Evolutionary conservation across 169 alveolate species (phyloP), one percentile per base, ranked within the genome.

Genomic region (Eimeria falciformis): DNA sequence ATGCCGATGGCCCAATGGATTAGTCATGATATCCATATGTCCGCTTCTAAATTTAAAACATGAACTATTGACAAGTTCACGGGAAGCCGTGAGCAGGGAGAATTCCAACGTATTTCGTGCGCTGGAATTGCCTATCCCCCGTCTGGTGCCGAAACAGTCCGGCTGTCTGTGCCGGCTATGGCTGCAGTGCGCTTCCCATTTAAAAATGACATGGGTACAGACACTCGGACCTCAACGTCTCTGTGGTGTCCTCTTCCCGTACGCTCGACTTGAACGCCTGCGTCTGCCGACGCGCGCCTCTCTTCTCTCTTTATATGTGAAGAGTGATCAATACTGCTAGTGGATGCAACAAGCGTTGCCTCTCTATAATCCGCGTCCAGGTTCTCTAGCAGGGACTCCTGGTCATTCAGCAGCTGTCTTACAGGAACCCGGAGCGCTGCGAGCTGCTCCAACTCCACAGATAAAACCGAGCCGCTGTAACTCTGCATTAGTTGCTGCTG

Each of bases 401-500:
- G 73, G 73, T 62, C 73, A n/a, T 62, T 62, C 17, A 75, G 66
- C 58, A 75, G 66, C 65, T 75, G 66, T 65, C 18, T 33, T 65
- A 75, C 66, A 25, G 85, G 85, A 14, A 75, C 65, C 65, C 56
- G 65, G 21, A 75, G 40, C n/a, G 37, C 11, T 3, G 66, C 5
- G 43, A 75, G 65, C 21, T 23, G 66, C 65, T 75, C 43, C 66
- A 75, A 43, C n/a, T 75, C 85, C 9, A 25, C 85, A 23, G 85
- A 75, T 27, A 29, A 46, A 25, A n/a, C 29, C 14, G 85, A 75
- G 7, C 21, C 58, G 66, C 66, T 23, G 65, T 27, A 75, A 25
- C 85, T 75, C 66, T 75, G 85, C 66, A 27, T 47, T 29, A 75
- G 85, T 47, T 75, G 85, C 85, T 75, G 85, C 85, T 43, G 45